Conservation (phyloP, 805 yeast species). For the Lachancea lanzarotensis region DNA sequence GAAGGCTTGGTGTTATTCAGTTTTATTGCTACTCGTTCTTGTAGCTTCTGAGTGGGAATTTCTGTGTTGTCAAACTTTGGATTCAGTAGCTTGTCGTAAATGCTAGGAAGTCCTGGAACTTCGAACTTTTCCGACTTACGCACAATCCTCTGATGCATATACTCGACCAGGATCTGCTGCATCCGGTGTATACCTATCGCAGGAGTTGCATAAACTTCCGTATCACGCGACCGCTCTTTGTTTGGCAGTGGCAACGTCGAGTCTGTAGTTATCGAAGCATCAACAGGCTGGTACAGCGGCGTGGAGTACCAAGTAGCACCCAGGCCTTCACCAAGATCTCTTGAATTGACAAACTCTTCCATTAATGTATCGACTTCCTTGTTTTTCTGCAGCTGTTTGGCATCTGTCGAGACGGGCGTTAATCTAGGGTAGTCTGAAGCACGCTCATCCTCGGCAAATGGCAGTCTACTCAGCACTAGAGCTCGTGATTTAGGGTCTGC, state of each 20-base stretch:
- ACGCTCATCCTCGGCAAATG: slow-evolving; percentile 71
- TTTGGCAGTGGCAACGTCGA: slow-evolving; percentile 19
- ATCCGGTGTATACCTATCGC: slow-evolving; percentile 30
- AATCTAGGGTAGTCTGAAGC: slow-evolving; percentile 43
- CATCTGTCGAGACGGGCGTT: neutral
- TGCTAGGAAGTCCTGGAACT: slow-evolving; percentile 27
- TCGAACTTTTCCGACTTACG: slow-evolving; percentile 16
- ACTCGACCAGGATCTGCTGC: slow-evolving; percentile 22
- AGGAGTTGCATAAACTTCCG: slow-evolving; percentile 23
- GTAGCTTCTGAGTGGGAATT: slow-evolving; percentile 7
- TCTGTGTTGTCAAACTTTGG: slow-evolving; percentile 18
- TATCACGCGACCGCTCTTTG: slow-evolving; percentile 7
- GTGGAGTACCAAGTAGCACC: slow-evolving; percentile 6
- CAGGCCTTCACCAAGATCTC: slow-evolving; percentile 37
- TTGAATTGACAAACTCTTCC: slow-evolving; percentile 38
- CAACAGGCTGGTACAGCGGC: slow-evolving; percentile 3
- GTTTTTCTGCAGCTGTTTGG: slow-evolving; percentile 30
- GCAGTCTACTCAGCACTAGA: slow-evolving; percentile 50
- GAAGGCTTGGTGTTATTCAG: slow-evolving; percentile 5
- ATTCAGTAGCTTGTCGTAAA: slow-evolving; percentile 14
- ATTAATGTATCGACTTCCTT: slow-evolving; percentile 36
- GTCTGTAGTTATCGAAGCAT: neutral
- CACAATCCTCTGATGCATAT: slow-evolving; percentile 19
- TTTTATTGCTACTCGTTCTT: slow-evolving; percentile 19
- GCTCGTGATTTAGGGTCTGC: slow-evolving; percentile 29